Percentiles rank a stretch among this genome's conserved stretches.
These are phyloP conservation scores for Rhodotorula paludigena DNA, from an alignment of 768 basidiomycete species.

Conservation along the genomic window DNA sequence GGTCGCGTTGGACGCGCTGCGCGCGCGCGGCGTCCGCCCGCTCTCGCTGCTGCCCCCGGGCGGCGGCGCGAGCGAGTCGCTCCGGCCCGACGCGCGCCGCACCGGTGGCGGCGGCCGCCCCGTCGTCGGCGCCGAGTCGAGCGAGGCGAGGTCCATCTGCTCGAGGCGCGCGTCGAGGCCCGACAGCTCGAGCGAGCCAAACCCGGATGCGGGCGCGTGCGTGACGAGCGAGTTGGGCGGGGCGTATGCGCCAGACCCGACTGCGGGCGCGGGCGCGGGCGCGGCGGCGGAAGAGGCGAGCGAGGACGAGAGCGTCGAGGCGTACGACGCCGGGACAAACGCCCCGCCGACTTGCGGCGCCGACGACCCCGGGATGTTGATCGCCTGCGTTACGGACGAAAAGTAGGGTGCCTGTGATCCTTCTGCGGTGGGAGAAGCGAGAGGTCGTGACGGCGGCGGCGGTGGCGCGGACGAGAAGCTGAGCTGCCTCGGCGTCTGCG, in stretches of 20 bases:
- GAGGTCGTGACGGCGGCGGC: constrained; percentile 1
- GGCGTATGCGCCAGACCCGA: neutral
- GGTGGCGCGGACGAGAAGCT: neutral
- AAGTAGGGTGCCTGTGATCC: neutral
- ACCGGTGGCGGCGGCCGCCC: neutral
- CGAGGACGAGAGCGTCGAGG: constrained; percentile 5
- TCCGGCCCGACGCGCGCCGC: neutral
- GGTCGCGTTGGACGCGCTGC: no score
- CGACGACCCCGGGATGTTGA: constrained; percentile 1
- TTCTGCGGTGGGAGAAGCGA: neutral
- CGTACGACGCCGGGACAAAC: no score
- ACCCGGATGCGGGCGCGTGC: neutral
- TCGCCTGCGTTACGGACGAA: no score
- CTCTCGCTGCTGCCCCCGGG: neutral
- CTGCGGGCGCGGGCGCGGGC: neutral
- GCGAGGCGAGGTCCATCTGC: neutral
- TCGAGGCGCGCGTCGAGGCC: constrained; percentile 13
- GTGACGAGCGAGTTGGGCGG: constrained; percentile 13
- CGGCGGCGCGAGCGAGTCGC: neutral
- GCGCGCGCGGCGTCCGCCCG: no score
- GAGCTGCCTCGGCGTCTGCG: constrained; percentile 7
- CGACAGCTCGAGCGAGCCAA: no score
- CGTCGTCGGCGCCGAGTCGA: neutral
- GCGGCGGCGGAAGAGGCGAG: neutral
- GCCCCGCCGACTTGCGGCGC: neutral